These are phyloP conservation scores for Phoenix dactylifera DNA, from an alignment of 176 grass and related monocot genomes.

Conservation along the genomic window DNA sequence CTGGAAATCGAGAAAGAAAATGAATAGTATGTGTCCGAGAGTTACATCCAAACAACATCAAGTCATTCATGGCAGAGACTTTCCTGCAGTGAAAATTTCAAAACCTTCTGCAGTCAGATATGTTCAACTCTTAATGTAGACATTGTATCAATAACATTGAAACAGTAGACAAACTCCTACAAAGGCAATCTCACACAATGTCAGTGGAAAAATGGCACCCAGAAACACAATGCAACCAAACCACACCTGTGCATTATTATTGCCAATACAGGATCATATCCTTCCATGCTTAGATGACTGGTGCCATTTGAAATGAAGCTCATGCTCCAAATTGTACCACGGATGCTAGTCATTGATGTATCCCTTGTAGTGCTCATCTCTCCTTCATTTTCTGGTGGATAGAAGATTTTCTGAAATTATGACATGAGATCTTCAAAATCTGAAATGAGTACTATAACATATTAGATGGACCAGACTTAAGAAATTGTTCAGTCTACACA, in stretches of 20 bases:
- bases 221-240: constrained; percentile 17
- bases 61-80: constrained; percentile 59
- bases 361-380: constrained; percentile 30
- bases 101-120: neutral
- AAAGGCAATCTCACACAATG: neutral
- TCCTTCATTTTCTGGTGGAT: constrained; percentile 82
- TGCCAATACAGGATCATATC: constrained; percentile 69
- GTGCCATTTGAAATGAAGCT: constrained; percentile 68
- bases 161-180: neutral
- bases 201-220: constrained; percentile 6
- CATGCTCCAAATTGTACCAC: constrained; percentile 94
- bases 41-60: constrained; percentile 66
- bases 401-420: constrained; percentile 98
- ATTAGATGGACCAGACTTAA: constrained; percentile 48
- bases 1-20: constrained; percentile 57
- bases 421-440: constrained; percentile 86
- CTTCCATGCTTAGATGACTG: constrained; percentile 29
- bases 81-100: constrained; percentile 49
- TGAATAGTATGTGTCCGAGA: constrained; percentile 32
- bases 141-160: neutral
- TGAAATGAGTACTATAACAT: constrained; percentile 73
- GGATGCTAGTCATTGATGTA: constrained; percentile 29
- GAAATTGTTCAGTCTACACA: neutral
- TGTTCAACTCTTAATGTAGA: neutral
- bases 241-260: constrained; percentile 75